Base-by-base conservation (phyloP, 495 filamentous ascomycete genomes). In the Bathelium albidoporum region DNA sequence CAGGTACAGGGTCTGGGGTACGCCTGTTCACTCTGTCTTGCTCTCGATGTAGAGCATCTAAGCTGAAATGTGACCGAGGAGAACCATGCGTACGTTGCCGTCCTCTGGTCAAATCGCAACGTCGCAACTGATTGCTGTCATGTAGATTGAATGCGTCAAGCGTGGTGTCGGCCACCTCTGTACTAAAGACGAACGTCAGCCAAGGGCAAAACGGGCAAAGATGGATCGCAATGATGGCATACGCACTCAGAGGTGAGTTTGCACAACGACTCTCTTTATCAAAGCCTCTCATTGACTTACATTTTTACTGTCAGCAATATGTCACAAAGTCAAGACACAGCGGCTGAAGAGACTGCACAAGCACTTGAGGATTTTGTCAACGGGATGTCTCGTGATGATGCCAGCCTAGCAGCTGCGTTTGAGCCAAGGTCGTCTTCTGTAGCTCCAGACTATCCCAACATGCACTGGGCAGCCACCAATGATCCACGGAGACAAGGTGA, bases 51-150 rank as follows among this genome's bases (percentile, higher is more conserved):
- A 67, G 69, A 63, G 63, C 69, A 32, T 71, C 70, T 22, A 72
- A 72, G 59, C 65, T 72, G 34, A 72, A 71, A 64, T 72, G 71
- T 44, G 71, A 72, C 49, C 62, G 67, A n/a, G 68, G 62, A 26
- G 71, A 71, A 59, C 71, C 71, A 59, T 72, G 69, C 65, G 71
- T 72, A 61, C 3, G 65, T 63, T n/a, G 20, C 24, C 16, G n/a
- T 16, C 70, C 2, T 75, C 43, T 2, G 69, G 20, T 22, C 12
- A 5, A 9, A 55, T 28, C 2, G 7, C 11, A 24, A 1, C 5
- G 20, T 28, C 29, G 20, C 9, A 11, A 55, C 7, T 29, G 3
- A 55, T 3, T 11, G 24, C 29, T 26, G 11, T 26, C 24, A 55
- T 55, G 49, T 20, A 72, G 69, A 43, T 68, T 0, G 71, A 73